Percentiles rank a stretch among this genome's conserved stretches.
Conservation (phyloP, 257 asterid genomes). For the Gynochthodes officinalis region DNA sequence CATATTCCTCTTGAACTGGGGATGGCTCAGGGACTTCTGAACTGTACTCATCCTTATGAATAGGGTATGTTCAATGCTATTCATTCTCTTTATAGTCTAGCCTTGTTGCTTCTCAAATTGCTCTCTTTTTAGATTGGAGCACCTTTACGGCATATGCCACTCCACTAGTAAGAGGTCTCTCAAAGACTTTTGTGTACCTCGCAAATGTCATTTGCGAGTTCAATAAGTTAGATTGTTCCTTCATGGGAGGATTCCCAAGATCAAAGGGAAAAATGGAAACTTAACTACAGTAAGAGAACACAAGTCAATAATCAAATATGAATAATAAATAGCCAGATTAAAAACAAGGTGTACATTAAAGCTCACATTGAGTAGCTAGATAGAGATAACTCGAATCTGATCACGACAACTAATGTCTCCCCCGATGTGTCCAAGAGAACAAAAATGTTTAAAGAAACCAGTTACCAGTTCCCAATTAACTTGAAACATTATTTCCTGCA, state of each 20-base stretch:
- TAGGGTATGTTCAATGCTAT: slow-evolving; percentile 66
- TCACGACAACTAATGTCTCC: not conserved
- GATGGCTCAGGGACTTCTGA: slow-evolving; percentile 73
- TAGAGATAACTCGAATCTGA: not conserved
- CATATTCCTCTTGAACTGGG: slow-evolving; percentile 84
- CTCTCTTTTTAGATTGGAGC: slow-evolving; percentile 72
- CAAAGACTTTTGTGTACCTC: slow-evolving; percentile 83
- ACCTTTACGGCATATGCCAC: slow-evolving; percentile 97
- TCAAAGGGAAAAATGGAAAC: slow-evolving; percentile 8
- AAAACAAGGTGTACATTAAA: not conserved
- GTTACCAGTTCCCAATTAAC: not conserved
- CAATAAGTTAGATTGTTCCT: slow-evolving; percentile 12
- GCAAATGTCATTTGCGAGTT: slow-evolving; percentile 70
- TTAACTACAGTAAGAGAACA: not conserved
- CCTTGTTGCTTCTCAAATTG: slow-evolving; percentile 80
- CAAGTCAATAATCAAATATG: not conserved
- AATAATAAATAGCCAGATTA: not conserved
- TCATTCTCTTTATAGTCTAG: slow-evolving; percentile 93
- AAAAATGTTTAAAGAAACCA: not conserved
- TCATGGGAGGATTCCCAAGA: slow-evolving; percentile 4
- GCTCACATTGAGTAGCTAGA: not conserved
- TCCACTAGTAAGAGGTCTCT: slow-evolving; percentile 98
- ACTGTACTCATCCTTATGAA: slow-evolving; percentile 80
- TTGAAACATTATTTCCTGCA: not conserved
- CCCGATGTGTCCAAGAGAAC: not conserved